Evolutionary conservation across 352 stramenopile genomes (phyloP), one percentile per base, ranked within the genome.

Genomic region (Phytopythium kandeliae): DNA sequence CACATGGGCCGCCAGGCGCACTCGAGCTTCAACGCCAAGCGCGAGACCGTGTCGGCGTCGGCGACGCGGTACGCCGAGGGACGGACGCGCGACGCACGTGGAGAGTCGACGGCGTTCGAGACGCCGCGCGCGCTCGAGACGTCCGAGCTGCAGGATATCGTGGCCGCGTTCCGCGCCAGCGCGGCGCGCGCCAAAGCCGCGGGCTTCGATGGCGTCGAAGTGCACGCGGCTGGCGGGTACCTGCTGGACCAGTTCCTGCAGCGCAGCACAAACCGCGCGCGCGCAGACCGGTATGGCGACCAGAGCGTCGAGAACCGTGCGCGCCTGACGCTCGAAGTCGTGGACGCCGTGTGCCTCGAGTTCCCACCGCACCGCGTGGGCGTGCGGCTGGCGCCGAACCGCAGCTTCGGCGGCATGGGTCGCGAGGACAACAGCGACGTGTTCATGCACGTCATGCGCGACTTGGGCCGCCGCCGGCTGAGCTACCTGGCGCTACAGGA

Each of bases 191-290:
- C 80, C n/a, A 87, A 89, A 42, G 53, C 81, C 51, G 86, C 86
- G 15, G 89, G 90, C 22, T 97, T 74, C 13, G 62, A 67, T 11
- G 58, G 62, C 8, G 51, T 58, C 24, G 62, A 67, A 44, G 48
- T 97, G 89, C 92, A 97, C 63, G 61, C 24, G 11, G 91, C 85
- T 2, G 95, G 97, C 51, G 92, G 90, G 1, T 98, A 97, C 48
- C 64, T 98, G 22, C 60, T 98, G 44, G 86, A 97, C 57, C 71
- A 96, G 60, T 96, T 96, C 63, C 54, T 97, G 33, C 72, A 92
- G 56, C 64, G 57, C 15, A 57, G 65, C 42, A 78, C 62, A 35
- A 97, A 96, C 64, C 50, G 70, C 42, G 49, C 70, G 47, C 78
- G 77, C n/a, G 89, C 68, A n/a, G 46, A 42, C 13, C 17, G 10